Evolutionary conservation across 1,284 basidiomycete genomes (phyloP).

Genomic region (Irpex lacteus): DNA sequence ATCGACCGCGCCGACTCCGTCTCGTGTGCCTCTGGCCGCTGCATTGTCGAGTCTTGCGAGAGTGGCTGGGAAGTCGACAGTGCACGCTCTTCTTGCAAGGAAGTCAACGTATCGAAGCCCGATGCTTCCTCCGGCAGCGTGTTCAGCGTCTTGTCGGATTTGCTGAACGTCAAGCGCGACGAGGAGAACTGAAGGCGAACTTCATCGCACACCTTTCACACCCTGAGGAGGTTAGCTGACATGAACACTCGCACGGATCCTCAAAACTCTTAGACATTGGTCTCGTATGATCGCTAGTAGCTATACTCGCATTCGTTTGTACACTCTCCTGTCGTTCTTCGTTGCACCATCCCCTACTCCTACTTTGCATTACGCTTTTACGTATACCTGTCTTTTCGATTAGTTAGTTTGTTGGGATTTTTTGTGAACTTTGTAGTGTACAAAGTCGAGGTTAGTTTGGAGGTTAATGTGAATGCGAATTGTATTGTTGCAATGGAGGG

Average conservation of each 20-base stretch:
- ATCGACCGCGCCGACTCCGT: slow-evolving; percentile 7
- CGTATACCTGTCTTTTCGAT: neutral
- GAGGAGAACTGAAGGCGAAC: too few relatives aligned
- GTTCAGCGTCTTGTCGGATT: neutral
- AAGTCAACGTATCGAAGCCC: neutral
- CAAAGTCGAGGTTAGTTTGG: neutral
- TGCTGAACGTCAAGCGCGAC: neutral
- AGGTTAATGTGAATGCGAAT: neutral
- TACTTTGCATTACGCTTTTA: neutral
- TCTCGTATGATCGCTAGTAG: neutral
- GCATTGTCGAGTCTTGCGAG: slow-evolving; percentile 7
- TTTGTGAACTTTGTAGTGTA: neutral
- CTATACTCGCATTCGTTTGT: neutral
- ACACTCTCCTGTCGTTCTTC: neutral
- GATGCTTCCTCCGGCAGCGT: neutral
- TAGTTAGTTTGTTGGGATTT: neutral
- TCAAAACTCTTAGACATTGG: neutral
- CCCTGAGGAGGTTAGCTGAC: neutral
- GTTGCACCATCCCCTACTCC: neutral
- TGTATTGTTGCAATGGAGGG: neutral
- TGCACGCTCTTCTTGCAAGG: neutral
- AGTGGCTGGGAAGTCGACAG: slow-evolving; percentile 5
- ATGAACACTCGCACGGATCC: too few relatives aligned
- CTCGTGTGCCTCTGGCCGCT: slow-evolving; percentile 5
- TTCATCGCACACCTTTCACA: neutral